Evolutionary conservation across 306 rosid species (phyloP).

Genomic region (Malus domestica): ASM211411v1 NC_041800.1:1001001-1001500

Average conservation of each 20-base stretch:
- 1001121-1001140: background rate
- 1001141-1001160: background rate
- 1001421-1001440: background rate
- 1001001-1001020: too few species aligned
- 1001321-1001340: background rate
- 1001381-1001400: too few species aligned
- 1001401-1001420: constrained; percentile 6
- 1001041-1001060: background rate
- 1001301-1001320: background rate
- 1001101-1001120: background rate
- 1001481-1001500: constrained; percentile 29
- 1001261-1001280: background rate
- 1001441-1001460: constrained; percentile 28
- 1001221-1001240: background rate
- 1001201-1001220: background rate
- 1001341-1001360: background rate
- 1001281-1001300: background rate
- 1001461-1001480: constrained; percentile 20
- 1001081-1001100: background rate
- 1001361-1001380: background rate
- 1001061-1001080: background rate
- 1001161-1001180: background rate
- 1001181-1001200: background rate
- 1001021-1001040: background rate
- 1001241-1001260: constrained; percentile 13